These are phyloP conservation scores for Pulveroboletus ravenelii DNA, from an alignment of 768 basidiomycete species.

Conservation along the genomic window DNA sequence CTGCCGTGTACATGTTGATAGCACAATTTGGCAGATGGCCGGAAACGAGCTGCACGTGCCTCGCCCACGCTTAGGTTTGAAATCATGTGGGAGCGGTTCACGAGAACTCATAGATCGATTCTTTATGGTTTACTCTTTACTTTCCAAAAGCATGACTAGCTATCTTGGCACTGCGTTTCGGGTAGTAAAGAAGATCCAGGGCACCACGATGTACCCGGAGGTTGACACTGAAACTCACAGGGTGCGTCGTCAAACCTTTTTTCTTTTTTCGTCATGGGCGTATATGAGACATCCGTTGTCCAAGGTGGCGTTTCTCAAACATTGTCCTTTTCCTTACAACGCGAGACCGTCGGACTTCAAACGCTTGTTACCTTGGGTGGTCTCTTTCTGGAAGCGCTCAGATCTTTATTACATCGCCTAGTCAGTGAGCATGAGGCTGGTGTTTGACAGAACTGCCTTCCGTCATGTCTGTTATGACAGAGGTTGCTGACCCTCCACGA, in stretches of 20 bases:
- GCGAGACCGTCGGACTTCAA: not conserved
- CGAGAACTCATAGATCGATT: no score
- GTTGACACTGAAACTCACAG: not conserved
- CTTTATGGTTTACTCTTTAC: no score
- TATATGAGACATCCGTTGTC: not conserved
- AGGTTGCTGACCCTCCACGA: not conserved
- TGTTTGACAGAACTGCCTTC: not conserved
- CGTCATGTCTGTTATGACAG: not conserved
- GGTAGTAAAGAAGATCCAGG: not conserved
- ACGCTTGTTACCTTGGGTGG: not conserved
- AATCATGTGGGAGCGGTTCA: no score
- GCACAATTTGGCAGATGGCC: no score
- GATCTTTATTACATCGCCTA: not conserved
- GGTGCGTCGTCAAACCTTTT: not conserved
- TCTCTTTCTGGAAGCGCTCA: no score
- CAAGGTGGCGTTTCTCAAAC: not conserved
- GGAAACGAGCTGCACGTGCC: no score
- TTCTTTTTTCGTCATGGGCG: not conserved
- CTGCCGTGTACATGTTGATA: no score
- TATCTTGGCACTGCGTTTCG: not conserved
- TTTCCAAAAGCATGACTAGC: not conserved
- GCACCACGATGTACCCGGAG: not conserved
- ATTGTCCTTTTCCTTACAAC: not conserved
- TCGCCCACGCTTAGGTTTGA: no score
- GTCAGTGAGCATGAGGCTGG: not conserved